Evolutionary conservation across 192 early-diverging fungal genomes (phyloP), one percentile per base, ranked within the genome.

Genomic region (Obelidium mucronatum): DNA sequence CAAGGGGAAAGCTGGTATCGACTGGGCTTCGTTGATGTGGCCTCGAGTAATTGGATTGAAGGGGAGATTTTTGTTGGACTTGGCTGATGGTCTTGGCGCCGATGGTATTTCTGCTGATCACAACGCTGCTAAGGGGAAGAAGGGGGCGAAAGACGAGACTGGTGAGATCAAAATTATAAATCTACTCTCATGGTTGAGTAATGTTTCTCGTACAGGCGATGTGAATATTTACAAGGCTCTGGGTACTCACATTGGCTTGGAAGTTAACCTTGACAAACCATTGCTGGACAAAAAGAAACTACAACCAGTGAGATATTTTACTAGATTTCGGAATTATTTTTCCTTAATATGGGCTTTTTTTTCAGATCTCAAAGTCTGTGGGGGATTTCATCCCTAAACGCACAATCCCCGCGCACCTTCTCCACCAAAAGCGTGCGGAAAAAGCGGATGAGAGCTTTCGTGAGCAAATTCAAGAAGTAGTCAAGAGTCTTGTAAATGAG

Each of bases 281-380:
- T 67, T 90, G 3, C 74, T 90, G 2, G 80, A 86, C 56, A 90
- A 88, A 66, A 87, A 89, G 70, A 86, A 88, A 64, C 73, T 90
- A 26, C 83, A 88, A 71, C 85, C 83, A 58, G 88, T 89, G 81
- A 40, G 66, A 42, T 30, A 4, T 24, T 17, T n/a, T n/a, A n/a
- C n/a, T n/a, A n/a, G n/a, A n/a, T n/a, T n/a, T n/a, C 66, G 4
- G 2, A 11, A 77, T 13, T 37, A 13, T 37, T 65, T 37, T 65
- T 17, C 36, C 22, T 13, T 76, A 15, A 44, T 28, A 33, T 37
- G 6, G 30, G 15, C 48, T 51, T 51, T 26, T 28, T 8, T 34
- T 37, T 8, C 51, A 89, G 85, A 87, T 89, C 59, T 83, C 82
- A 35, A 88, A 88, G 80, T 81, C 78, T 31, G 89, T 90, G 1